phyloP scores from a whole-genome alignment of 2,329 filamentous ascomycete genomes.

The Zasmidium citrigriseum region DNA sequence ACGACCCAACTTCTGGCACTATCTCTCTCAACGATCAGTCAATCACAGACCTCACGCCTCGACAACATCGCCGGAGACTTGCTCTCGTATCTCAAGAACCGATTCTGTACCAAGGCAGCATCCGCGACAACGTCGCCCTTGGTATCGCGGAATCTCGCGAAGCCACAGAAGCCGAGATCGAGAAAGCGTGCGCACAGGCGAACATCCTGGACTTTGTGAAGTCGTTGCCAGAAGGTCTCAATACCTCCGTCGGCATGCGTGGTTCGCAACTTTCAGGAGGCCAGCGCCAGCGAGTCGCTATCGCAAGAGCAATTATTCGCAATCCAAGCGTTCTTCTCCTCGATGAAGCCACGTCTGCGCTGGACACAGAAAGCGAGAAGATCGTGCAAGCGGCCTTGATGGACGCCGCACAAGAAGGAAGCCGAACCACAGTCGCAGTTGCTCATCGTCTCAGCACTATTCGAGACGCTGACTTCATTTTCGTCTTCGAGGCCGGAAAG shows the following conservation, averaged over 20 bases:
- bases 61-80: slow-evolving; percentile 43
- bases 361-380: slow-evolving; percentile 29
- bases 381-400: slow-evolving; percentile 31
- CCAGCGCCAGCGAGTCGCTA: slow-evolving; percentile 33
- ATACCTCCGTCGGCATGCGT: slow-evolving; percentile 24
- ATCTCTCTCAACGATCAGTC: slow-evolving; percentile 57
- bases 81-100: slow-evolving; percentile 51
- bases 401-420: slow-evolving; percentile 23
- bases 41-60: slow-evolving; percentile 47
- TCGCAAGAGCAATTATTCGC: slow-evolving; percentile 32
- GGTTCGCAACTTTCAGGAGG: slow-evolving; percentile 28
- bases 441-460: slow-evolving; percentile 46
- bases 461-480: slow-evolving; percentile 41
- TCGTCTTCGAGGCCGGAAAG: slow-evolving; percentile 41
- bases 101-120: slow-evolving; percentile 47
- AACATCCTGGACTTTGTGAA: slow-evolving; percentile 23
- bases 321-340: slow-evolving; percentile 32
- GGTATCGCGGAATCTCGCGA: slow-evolving; percentile 13
- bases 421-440: slow-evolving; percentile 42
- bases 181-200: slow-evolving; percentile 19
- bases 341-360: slow-evolving; percentile 34
- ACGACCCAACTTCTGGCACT: slow-evolving; percentile 41
- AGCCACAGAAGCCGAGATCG: slow-evolving; percentile 13
- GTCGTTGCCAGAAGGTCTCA: slow-evolving; percentile 29
- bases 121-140: slow-evolving; percentile 41